phyloP scores from a whole-genome alignment of 2,329 filamentous ascomycete species.

The Falciphora oryzae region DNA sequence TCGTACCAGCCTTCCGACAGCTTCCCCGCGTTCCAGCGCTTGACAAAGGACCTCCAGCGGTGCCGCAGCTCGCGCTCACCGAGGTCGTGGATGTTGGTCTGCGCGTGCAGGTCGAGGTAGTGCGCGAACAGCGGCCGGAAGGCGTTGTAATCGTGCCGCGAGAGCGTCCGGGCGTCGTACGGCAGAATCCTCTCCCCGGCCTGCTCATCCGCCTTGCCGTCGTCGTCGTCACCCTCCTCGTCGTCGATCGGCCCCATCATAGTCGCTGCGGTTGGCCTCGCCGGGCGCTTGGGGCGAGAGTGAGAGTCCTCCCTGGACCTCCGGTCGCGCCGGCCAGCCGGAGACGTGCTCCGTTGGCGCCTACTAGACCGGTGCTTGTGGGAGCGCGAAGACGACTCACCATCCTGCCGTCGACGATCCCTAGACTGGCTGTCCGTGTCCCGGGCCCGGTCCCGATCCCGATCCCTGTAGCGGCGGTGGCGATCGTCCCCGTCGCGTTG shows the following conservation, averaged over 20 bases:
- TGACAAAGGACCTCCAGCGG: conserved; percentile 88
- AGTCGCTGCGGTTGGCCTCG: conserved; percentile 4
- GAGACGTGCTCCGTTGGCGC: conserved; percentile 35
- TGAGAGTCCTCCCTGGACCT: conserved; percentile 18
- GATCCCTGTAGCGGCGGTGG: background rate
- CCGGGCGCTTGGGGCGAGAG: background rate
- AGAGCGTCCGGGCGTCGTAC: conserved; percentile 57
- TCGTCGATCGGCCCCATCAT: conserved; percentile 6
- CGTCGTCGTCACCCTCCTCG: conserved; percentile 21
- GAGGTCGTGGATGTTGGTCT: conserved; percentile 61
- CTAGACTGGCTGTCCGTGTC: background rate
- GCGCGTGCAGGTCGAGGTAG: conserved; percentile 86
- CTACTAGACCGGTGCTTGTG: conserved; percentile 1
- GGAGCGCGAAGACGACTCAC: background rate
- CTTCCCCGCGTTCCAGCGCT: conserved; percentile 87
- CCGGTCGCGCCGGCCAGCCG: conserved; percentile 32
- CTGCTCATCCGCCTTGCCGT: conserved; percentile 16
- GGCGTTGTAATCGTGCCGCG: conserved; percentile 59
- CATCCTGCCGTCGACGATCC: conserved; percentile 1
- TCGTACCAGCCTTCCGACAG: conserved; percentile 93
- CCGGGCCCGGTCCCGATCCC: background rate
- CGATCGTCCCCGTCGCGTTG: conserved; percentile 2
- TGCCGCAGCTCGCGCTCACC: conserved; percentile 71
- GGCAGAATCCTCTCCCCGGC: conserved; percentile 45
- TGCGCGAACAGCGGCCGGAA: conserved; percentile 72